phyloP scores from a whole-genome alignment of 1,284 basidiomycete species.

The Ceratobasidium sp. region DNA sequence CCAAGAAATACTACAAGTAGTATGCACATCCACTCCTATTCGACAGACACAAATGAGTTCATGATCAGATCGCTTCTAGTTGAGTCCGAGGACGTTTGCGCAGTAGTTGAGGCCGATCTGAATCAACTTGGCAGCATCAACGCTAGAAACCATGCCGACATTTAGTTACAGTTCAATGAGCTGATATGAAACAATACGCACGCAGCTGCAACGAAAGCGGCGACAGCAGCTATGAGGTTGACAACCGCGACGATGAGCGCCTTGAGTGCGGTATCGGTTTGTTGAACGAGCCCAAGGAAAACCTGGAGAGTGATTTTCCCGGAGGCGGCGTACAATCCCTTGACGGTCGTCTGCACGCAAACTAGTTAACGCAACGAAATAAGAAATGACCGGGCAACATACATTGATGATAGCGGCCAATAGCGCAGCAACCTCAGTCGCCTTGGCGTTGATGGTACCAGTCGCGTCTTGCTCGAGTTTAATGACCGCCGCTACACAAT shows the following conservation, averaged over 20 bases:
- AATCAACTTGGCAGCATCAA: conserved; percentile 20
- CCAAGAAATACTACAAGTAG: conserved; percentile 20
- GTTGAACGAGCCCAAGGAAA: conserved; percentile 1
- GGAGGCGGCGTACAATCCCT: conserved; percentile 10
- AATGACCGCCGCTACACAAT: background rate
- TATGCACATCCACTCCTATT: conserved; percentile 1
- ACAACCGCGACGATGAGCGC: conserved; percentile 7
- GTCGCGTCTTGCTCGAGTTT: conserved; percentile 20
- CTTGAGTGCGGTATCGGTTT: conserved; percentile 1
- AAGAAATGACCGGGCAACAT: background rate
- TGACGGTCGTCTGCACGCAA: background rate
- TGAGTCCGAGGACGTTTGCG: conserved; percentile 21
- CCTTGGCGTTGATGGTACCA: conserved; percentile 13
- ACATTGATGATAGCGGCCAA: conserved; percentile 11
- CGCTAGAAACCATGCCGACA: background rate
- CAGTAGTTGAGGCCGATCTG: background rate
- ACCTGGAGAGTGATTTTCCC: conserved; percentile 17
- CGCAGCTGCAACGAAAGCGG: conserved; percentile 8
- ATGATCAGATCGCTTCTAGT: background rate
- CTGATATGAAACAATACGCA: background rate
- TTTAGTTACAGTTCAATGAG: background rate
- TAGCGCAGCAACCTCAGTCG: conserved; percentile 21
- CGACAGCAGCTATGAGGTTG: conserved; percentile 10
- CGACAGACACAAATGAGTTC: background rate
- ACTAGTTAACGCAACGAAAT: too few relatives aligned